Conservation (phyloP, 2,329 filamentous ascomycete genomes). For the Dactylellina sp. region DNA sequence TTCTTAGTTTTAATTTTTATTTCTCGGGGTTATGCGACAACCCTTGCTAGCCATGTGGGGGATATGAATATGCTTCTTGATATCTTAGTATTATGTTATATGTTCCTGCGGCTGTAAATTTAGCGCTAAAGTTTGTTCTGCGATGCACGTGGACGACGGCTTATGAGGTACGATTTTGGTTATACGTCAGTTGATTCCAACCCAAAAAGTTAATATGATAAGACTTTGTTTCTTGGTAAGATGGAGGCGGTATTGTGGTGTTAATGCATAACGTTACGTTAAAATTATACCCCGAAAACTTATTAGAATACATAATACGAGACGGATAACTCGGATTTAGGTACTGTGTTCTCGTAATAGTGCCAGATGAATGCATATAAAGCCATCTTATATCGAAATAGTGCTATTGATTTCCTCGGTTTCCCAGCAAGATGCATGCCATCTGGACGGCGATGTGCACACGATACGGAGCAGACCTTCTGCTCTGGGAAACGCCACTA, state of each 20-base stretch:
- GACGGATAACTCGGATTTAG: neutral
- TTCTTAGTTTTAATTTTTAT: conserved; percentile 16
- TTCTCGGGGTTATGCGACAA: too few species aligned
- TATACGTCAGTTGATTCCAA: neutral
- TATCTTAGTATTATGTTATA: neutral
- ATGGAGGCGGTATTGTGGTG: too few species aligned
- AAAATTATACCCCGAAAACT: neutral
- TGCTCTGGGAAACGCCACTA: conserved; percentile 3
- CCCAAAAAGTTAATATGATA: too few species aligned
- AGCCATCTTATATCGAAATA: neutral
- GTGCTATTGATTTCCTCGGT: neutral
- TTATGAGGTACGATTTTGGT: neutral
- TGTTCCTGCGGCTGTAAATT: neutral
- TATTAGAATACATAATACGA: too few species aligned
- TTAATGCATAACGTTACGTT: conserved; percentile 13
- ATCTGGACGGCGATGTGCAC: conserved; percentile 33
- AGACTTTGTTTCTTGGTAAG: too few species aligned
- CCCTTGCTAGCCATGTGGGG: too few species aligned
- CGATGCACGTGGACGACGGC: neutral
- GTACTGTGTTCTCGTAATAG: conserved; percentile 41
- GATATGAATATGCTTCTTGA: neutral
- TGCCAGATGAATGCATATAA: neutral
- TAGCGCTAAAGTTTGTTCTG: neutral
- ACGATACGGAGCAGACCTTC: neutral
- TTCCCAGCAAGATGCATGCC: conserved; percentile 36